These are phyloP conservation scores for Skeletonema costatum DNA, from an alignment of 108 stramenopile species.

Conservation along the genomic window DNA sequence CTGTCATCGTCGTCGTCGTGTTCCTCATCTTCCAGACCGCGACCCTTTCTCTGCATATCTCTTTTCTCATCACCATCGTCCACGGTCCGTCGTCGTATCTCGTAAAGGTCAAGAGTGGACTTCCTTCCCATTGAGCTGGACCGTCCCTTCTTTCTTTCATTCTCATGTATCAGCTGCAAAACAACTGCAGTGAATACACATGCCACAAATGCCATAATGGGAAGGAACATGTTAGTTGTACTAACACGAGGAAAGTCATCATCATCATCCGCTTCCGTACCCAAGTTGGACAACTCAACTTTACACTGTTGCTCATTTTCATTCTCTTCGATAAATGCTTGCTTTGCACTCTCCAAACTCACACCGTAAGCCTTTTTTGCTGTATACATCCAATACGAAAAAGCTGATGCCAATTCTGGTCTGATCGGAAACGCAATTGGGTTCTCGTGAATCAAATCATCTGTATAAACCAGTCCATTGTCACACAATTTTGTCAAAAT, in stretches of 20 bases:
- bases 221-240: slow-evolving; percentile 22
- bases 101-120: neutral
- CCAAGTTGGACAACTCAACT: slow-evolving; percentile 11
- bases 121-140: neutral
- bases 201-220: neutral
- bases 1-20: too few species aligned
- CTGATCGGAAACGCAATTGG: slow-evolving; percentile 27
- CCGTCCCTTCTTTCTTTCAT: neutral
- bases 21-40: too few species aligned
- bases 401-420: slow-evolving; percentile 10
- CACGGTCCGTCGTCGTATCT: neutral
- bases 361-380: slow-evolving; percentile 6
- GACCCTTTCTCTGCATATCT: too few species aligned
- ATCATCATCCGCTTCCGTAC: neutral
- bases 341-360: slow-evolving; percentile 1
- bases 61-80: neutral
- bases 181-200: neutral
- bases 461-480: slow-evolving; percentile 14
- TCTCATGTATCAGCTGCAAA: neutral
- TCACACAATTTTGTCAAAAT: slow-evolving; percentile 10
- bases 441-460: slow-evolving; percentile 15
- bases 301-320: neutral
- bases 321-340: neutral
- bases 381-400: slow-evolving; percentile 26
- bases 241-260: slow-evolving; percentile 21